These are phyloP conservation scores for Endotrypanum monterogeii DNA, from an alignment of 208 protist species.

Conservation along the genomic window DNA sequence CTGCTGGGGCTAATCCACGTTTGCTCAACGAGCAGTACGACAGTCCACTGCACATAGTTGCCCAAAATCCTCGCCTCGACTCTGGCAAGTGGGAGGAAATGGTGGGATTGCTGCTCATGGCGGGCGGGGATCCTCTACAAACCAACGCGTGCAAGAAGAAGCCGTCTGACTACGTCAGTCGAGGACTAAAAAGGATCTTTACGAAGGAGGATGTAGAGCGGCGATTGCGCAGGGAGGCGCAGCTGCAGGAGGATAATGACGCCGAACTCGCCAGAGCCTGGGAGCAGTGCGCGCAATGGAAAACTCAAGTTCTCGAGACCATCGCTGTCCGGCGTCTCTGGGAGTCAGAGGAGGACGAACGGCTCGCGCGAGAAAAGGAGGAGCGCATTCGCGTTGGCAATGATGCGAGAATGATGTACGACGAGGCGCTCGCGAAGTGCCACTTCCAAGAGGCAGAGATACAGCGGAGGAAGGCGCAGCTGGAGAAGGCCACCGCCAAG, in stretches of 20 bases:
- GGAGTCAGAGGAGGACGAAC: constrained; percentile 62
- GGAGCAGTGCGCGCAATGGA: constrained; percentile 25
- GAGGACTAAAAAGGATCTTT: constrained; percentile 79
- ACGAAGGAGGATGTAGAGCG: constrained; percentile 68
- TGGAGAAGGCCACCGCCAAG: constrained; percentile 62
- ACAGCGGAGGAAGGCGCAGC: constrained; percentile 53
- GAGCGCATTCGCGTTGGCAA: constrained; percentile 69
- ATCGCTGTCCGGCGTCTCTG: constrained; percentile 9
- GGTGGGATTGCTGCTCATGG: constrained; percentile 63
- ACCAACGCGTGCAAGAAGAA: constrained; percentile 84
- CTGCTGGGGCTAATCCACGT: constrained; percentile 50
- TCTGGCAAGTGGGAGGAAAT: constrained; percentile 89
- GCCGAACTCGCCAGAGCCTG: constrained; percentile 33
- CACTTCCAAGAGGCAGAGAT: constrained; percentile 76
- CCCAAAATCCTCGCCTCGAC: constrained; percentile 75
- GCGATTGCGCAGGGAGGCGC: constrained; percentile 36
- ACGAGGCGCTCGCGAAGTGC: constrained; percentile 67
- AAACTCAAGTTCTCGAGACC: constrained; percentile 29
- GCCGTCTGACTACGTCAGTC: constrained; percentile 78
- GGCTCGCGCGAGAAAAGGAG: constrained; percentile 65
- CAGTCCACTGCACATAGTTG: constrained; percentile 83
- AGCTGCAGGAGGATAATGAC: constrained; percentile 27
- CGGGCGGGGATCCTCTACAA: constrained; percentile 69
- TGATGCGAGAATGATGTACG: constrained; percentile 71
- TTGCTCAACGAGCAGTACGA: constrained; percentile 81